Evolutionary conservation across 2,329 filamentous ascomycete species (phyloP).

Genomic region (Tolypocladium tundrense): DNA sequence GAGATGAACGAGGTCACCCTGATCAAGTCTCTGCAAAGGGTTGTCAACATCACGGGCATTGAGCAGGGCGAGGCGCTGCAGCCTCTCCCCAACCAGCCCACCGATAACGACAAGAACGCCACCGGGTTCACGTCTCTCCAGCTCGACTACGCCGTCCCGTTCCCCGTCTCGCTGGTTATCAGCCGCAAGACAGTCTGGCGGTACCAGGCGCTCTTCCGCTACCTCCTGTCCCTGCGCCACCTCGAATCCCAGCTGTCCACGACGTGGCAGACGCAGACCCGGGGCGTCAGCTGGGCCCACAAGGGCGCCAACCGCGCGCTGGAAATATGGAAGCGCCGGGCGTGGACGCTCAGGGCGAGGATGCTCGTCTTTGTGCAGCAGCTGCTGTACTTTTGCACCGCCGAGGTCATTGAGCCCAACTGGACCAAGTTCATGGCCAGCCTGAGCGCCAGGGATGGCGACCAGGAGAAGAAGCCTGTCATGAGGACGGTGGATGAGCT

Average conservation of each 20-base stretch:
- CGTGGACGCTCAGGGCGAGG: conserved; percentile 81
- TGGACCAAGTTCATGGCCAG: conserved; percentile 92
- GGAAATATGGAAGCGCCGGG: conserved; percentile 85
- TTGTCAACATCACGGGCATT: conserved; percentile 92
- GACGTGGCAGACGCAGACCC: conserved; percentile 85
- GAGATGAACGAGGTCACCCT: conserved; percentile 93
- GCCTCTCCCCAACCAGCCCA: conserved; percentile 54
- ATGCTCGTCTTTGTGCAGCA: conserved; percentile 99
- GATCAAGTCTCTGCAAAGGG: conserved; percentile 87
- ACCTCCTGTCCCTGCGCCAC: conserved; percentile 80
- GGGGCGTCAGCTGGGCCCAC: conserved; percentile 72
- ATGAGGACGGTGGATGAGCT: conserved; percentile 83
- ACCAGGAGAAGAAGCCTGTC: conserved; percentile 15
- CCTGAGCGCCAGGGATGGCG: conserved; percentile 52
- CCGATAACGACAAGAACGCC: conserved; percentile 79
- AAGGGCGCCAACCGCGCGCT: conserved; percentile 62
- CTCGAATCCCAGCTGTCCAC: conserved; percentile 78
- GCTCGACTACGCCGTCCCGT: conserved; percentile 88
- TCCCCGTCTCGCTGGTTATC: conserved; percentile 90
- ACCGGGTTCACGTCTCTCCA: conserved; percentile 86
- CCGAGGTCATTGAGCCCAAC: conserved; percentile 95
- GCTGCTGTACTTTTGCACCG: conserved; percentile 90
- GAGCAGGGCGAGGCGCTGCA: conserved; percentile 80
- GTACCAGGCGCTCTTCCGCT: conserved; percentile 93
- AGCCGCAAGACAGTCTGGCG: conserved; percentile 94